Percentiles rank a stretch among this genome's conserved stretches.
Evolutionary conservation across 2,329 filamentous ascomycete genomes (phyloP).

Genomic region (Pseudogymnoascus sp.): DNA sequence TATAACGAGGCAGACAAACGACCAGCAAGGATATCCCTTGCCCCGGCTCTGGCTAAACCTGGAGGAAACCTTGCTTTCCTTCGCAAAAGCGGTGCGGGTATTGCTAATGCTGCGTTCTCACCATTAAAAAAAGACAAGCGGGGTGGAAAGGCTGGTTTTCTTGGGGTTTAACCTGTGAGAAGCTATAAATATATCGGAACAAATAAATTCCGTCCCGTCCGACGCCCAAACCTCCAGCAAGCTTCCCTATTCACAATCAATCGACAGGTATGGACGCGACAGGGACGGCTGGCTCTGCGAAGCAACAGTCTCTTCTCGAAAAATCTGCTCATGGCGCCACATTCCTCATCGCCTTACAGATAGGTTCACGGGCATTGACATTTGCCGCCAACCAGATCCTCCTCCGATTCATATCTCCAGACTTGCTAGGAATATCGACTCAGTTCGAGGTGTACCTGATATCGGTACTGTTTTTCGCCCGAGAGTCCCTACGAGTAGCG

Average conservation of each 20-base stretch:
- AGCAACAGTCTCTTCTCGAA: constrained; percentile 6
- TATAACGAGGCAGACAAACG: constrained; percentile 42
- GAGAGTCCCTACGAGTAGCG: constrained; percentile 85
- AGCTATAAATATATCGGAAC: background rate
- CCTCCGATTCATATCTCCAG: constrained; percentile 77
- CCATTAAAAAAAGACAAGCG: constrained; percentile 63
- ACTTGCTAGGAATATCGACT: constrained; percentile 73
- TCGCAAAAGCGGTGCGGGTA: constrained; percentile 16
- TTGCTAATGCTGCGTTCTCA: constrained; percentile 48
- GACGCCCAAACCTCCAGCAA: background rate
- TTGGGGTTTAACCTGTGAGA: constrained; percentile 17
- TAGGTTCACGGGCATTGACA: constrained; percentile 78
- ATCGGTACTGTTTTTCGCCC: constrained; percentile 86
- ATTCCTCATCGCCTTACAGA: constrained; percentile 78
- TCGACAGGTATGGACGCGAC: constrained; percentile 7
- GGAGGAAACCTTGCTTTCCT: constrained; percentile 17
- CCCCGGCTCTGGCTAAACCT: constrained; percentile 22
- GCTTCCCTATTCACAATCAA: background rate
- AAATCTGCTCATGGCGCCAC: constrained; percentile 54
- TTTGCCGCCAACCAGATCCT: constrained; percentile 89
- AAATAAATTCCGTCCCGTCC: background rate
- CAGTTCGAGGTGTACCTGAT: constrained; percentile 91
- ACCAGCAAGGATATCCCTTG: constrained; percentile 29
- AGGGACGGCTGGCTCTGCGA: background rate
- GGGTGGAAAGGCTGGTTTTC: constrained; percentile 52